Conservation (phyloP, 257 asterid genomes). For the Lycium ferocissimum region DNA sequence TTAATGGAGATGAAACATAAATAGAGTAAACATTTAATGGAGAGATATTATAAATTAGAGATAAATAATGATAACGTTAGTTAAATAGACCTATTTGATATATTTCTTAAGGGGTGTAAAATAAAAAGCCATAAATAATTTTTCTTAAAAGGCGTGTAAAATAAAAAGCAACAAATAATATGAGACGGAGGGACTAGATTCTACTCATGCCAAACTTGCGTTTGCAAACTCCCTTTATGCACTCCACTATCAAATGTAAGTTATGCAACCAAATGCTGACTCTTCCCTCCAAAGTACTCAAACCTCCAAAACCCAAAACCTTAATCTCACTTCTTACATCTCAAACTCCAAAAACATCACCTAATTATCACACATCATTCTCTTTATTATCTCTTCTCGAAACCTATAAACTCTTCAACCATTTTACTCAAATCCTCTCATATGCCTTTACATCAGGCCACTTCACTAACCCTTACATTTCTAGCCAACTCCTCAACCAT, state of each 20-base stretch:
- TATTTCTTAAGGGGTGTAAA: too few relatives aligned
- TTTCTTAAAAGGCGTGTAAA: too few relatives aligned
- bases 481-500: conserved; percentile 35
- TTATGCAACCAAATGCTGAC: conserved; percentile 2
- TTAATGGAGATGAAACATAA: too few relatives aligned
- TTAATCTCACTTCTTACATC: conserved; percentile 14
- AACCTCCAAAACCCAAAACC: conserved; percentile 20
- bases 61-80: too few relatives aligned
- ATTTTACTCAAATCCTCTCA: conserved; percentile 33
- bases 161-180: too few relatives aligned
- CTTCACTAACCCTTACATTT: conserved; percentile 31
- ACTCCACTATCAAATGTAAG: neutral
- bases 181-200: too few relatives aligned
- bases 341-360: neutral
- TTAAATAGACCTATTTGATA: too few relatives aligned
- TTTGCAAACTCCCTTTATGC: neutral
- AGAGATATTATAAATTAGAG: too few relatives aligned
- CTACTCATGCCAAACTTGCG: neutral
- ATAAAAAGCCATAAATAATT: too few relatives aligned
- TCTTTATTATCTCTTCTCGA: neutral
- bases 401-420: conserved; percentile 21
- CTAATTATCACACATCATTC: neutral
- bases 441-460: conserved; percentile 27
- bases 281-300: conserved; percentile 25
- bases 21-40: too few relatives aligned